A percentile compares a stretch with the other conserved stretches of the same genome.
Evolutionary conservation across 2,329 filamentous ascomycete species (phyloP).

Genomic region (Alternaria consortialis): DNA sequence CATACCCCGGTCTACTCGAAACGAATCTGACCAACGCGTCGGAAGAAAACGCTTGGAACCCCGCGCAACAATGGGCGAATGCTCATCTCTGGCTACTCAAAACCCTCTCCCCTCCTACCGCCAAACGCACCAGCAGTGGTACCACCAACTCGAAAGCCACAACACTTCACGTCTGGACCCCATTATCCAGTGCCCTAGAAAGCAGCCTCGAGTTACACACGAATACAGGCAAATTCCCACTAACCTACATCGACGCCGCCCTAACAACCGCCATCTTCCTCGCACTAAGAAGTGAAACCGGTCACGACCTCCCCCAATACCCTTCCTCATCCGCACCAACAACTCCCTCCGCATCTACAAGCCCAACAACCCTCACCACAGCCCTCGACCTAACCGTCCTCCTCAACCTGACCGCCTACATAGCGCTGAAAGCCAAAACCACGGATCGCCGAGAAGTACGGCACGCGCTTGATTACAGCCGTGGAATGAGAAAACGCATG

Average conservation of each 20-base stretch:
- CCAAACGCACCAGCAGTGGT: not conserved
- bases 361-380: not conserved
- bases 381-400: conserved; percentile 38
- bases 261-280: conserved; percentile 25
- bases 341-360: not conserved
- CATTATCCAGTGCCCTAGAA: conserved; percentile 30
- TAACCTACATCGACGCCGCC: conserved; percentile 34
- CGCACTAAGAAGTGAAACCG: conserved; percentile 16
- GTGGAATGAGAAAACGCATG: conserved; percentile 30
- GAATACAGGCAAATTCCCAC: conserved; percentile 26
- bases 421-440: conserved; percentile 29
- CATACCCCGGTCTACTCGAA: conserved; percentile 17
- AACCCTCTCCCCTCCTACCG: conserved; percentile 14
- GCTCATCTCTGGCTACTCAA: conserved; percentile 36
- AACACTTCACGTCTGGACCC: conserved; percentile 27
- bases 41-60: conserved; percentile 18
- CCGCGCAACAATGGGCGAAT: conserved; percentile 36
- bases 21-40: conserved; percentile 11
- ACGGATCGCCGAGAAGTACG: conserved; percentile 30
- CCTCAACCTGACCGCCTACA: conserved; percentile 34
- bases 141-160: not conserved
- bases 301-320: conserved; percentile 20
- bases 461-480: conserved; percentile 36
- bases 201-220: conserved; percentile 28
- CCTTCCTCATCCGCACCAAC: conserved; percentile 1